phyloP scores from a whole-genome alignment of 768 basidiomycete species.

The Plicaturopsis crispa region DNA sequence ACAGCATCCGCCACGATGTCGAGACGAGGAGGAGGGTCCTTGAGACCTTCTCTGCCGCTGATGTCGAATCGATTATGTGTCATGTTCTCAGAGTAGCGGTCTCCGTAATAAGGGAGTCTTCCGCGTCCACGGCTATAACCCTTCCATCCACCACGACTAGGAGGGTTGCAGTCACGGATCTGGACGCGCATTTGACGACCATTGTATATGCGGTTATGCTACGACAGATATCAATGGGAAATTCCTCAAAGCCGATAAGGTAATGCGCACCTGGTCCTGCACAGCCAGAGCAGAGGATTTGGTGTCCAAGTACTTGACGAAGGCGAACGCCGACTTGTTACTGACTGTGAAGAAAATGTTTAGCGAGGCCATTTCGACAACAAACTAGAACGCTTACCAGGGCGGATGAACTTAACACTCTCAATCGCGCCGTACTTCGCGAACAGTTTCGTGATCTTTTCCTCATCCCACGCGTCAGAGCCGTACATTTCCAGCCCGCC shows the following conservation, averaged over 20 bases:
- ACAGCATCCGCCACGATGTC: too few species aligned
- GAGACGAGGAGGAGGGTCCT: too few species aligned
- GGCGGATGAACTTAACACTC: conserved; percentile 57
- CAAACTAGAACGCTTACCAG: conserved; percentile 34
- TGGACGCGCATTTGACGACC: conserved; percentile 74
- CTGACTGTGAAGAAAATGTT: conserved; percentile 32
- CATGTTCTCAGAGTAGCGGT: too few species aligned
- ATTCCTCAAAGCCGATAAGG: conserved; percentile 1
- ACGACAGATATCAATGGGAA: too few species aligned
- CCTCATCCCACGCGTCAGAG: conserved; percentile 62
- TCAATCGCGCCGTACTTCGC: conserved; percentile 58
- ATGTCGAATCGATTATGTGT: too few species aligned
- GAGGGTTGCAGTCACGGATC: conserved; percentile 58
- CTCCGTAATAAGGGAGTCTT: conserved; percentile 23
- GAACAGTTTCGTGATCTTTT: conserved; percentile 51
- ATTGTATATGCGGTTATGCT: conserved; percentile 66
- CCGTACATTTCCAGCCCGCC: conserved; percentile 67
- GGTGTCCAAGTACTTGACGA: conserved; percentile 61
- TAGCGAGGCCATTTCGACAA: not conserved
- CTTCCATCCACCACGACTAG: conserved; percentile 44
- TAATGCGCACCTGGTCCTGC: conserved; percentile 50
- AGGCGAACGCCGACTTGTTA: conserved; percentile 68
- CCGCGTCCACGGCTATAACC: conserved; percentile 31
- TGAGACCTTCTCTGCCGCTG: too few species aligned
- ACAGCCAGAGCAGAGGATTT: conserved; percentile 65